A percentile compares a stretch with the other conserved stretches of the same genome.
These are phyloP conservation scores for Verticillium isaacii DNA, from an alignment of 2,329 filamentous ascomycete genomes.

Conservation along the genomic window DNA sequence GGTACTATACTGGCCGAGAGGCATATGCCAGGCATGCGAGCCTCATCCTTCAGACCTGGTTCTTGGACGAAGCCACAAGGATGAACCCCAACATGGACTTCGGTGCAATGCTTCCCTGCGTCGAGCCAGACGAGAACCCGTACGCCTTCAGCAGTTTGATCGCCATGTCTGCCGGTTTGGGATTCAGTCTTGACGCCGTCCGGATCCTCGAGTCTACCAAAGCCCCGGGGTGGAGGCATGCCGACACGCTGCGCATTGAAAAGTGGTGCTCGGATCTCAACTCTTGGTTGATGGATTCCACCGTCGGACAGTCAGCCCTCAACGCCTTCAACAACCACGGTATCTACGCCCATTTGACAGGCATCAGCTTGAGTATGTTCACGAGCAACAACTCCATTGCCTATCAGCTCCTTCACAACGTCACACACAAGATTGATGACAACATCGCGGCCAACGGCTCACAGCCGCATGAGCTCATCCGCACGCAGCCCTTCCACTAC, in stretches of 20 bases:
- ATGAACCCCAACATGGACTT: constrained; percentile 22
- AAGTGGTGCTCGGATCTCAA: constrained; percentile 18
- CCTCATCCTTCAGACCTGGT: constrained; percentile 20
- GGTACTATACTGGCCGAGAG: constrained; percentile 19
- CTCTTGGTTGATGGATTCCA: constrained; percentile 17
- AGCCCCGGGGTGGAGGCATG: constrained; percentile 14
- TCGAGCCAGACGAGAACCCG: neutral
- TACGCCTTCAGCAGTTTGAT: constrained; percentile 11
- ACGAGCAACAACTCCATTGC: constrained; percentile 7
- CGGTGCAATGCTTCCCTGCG: neutral
- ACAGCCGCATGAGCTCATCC: constrained; percentile 18
- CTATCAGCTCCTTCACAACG: constrained; percentile 1
- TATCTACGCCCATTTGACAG: constrained; percentile 5
- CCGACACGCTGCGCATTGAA: constrained; percentile 12
- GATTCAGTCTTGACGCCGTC: constrained; percentile 6
- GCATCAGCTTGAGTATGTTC: neutral
- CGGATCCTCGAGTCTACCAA: constrained; percentile 18
- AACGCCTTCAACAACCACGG: constrained; percentile 19
- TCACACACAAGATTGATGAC: constrained; percentile 10
- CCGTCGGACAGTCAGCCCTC: constrained; percentile 14
- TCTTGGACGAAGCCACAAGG: constrained; percentile 15
- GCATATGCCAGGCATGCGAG: constrained; percentile 17
- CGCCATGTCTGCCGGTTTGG: neutral
- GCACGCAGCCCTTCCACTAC: constrained; percentile 18
- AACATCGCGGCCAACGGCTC: constrained; percentile 17